Percentiles rank a stretch among this genome's conserved stretches.
Conservation (phyloP, 352 stramenopile species). For the Pythium aquatile region DNA sequence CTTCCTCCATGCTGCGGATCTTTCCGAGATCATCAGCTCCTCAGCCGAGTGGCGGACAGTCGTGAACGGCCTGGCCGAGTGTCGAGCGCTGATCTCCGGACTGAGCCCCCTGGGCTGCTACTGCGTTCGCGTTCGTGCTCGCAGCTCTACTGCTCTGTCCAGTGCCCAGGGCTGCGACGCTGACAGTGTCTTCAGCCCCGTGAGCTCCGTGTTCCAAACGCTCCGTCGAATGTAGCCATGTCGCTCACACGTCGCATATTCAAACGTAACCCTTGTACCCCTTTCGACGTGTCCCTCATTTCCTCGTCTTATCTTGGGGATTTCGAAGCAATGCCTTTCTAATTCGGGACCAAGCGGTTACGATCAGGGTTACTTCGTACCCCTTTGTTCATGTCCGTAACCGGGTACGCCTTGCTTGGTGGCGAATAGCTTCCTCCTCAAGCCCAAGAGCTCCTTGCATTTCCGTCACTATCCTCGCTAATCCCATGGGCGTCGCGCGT, state of each 20-base stretch:
- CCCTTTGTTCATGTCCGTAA: neutral
- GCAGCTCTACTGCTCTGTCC: neutral
- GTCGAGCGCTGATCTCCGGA: constrained; percentile 21
- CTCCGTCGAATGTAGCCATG: constrained; percentile 31
- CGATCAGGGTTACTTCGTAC: neutral
- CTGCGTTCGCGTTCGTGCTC: constrained; percentile 33
- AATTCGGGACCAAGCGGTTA: constrained; percentile 1
- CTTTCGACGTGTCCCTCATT: neutral
- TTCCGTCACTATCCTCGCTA: neutral
- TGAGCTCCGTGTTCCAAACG: constrained; percentile 27
- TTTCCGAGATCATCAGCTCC: constrained; percentile 7
- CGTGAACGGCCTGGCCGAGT: neutral
- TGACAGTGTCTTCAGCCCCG: constrained; percentile 33
- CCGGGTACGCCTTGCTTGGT: constrained; percentile 5
- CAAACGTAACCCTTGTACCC: neutral
- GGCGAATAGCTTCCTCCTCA: constrained; percentile 3
- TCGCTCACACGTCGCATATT: constrained; percentile 13
- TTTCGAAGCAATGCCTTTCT: neutral
- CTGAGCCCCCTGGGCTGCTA: constrained; percentile 30
- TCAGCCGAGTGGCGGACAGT: constrained; percentile 22
- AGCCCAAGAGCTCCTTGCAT: neutral
- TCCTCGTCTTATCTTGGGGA: neutral
- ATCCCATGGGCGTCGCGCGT: constrained; percentile 3
- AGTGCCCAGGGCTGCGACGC: neutral
- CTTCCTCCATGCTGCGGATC: constrained; percentile 8